Percentiles rank a stretch among this genome's conserved stretches.
Evolutionary conservation across 768 basidiomycete genomes (phyloP).

Genomic region (Porpolomopsis calyptriformis): DNA sequence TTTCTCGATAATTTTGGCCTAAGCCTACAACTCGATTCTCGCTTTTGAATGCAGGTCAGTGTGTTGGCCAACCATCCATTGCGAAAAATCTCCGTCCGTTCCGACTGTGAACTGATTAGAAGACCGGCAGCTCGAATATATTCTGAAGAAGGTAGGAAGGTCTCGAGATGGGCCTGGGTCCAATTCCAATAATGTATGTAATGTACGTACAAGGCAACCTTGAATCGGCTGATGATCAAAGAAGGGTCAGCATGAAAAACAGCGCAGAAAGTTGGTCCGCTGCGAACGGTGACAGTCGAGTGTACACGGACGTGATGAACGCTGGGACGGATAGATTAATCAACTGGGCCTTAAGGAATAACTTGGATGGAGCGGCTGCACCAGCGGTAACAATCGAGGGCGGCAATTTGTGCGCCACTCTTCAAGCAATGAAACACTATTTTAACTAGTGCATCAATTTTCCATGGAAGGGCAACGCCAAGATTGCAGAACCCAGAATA

Average conservation of each 20-base stretch:
- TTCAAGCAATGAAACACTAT: conserved; percentile 30
- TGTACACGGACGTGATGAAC: conserved; percentile 28
- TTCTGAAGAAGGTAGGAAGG: too few species aligned
- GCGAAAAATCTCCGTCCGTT: too few species aligned
- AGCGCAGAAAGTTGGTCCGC: conserved; percentile 23
- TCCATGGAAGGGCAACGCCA: conserved; percentile 42
- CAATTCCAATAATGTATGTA: too few species aligned
- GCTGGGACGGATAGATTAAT: conserved; percentile 12
- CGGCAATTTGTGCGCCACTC: conserved; percentile 23
- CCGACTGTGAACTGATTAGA: too few species aligned
- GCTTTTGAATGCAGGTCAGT: too few species aligned
- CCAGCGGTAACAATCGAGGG: conserved; percentile 22
- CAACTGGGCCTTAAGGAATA: background rate
- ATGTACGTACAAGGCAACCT: conserved; percentile 29
- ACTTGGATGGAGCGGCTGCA: conserved; percentile 16
- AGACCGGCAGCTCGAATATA: too few species aligned
- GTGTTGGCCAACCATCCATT: too few species aligned
- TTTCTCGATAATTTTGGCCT: too few species aligned
- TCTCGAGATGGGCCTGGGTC: too few species aligned
- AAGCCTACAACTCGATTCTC: too few species aligned
- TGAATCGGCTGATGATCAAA: conserved; percentile 27
- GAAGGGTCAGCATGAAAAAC: conserved; percentile 29
- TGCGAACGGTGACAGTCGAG: conserved; percentile 20
- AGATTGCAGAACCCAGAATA: conserved; percentile 49
- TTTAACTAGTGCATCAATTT: conserved; percentile 39